A percentile compares a stretch with the other conserved stretches of the same genome.
These are phyloP conservation scores for Neonectria punicea DNA, from an alignment of 2,329 filamentous ascomycete species.

Conservation along the genomic window DNA sequence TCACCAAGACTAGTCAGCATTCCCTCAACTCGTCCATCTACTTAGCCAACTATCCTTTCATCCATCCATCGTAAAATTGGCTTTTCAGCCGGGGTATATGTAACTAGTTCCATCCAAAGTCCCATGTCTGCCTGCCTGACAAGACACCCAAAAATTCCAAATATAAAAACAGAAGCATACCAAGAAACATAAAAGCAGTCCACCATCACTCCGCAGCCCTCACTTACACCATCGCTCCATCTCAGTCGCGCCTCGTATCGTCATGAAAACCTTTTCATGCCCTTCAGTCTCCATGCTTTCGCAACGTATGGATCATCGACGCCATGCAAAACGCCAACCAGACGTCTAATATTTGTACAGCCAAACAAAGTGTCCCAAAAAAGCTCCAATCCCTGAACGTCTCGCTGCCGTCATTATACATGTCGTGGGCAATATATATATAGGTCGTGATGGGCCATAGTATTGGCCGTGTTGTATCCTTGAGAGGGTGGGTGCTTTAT, in stretches of 20 bases:
- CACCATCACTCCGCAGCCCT: constrained; percentile 5
- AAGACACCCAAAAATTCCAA: constrained; percentile 19
- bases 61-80: constrained; percentile 43
- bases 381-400: constrained; percentile 19
- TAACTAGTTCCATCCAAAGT: constrained; percentile 34
- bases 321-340: constrained; percentile 28
- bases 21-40: constrained; percentile 1
- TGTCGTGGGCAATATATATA: constrained; percentile 25
- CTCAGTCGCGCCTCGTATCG: constrained; percentile 11
- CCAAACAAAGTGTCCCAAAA: constrained; percentile 13
- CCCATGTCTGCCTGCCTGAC: constrained; percentile 29
- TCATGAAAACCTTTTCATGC: constrained; percentile 8
- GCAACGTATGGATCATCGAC: constrained; percentile 7
- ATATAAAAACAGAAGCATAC: constrained; percentile 9
- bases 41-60: constrained; percentile 20
- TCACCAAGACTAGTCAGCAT: neutral
- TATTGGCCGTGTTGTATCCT: neutral
- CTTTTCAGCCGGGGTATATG: constrained; percentile 45
- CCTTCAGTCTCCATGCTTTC: constrained; percentile 9
- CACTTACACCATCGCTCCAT: neutral
- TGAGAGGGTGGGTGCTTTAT: constrained; percentile 27
- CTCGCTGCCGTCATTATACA: constrained; percentile 32
- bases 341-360: constrained; percentile 31
- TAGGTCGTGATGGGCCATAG: constrained; percentile 25
- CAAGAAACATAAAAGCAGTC: constrained; percentile 22